phyloP scores from a whole-genome alignment of 2,329 filamentous ascomycete genomes.

The Pseudocercospora cruenta region DNA sequence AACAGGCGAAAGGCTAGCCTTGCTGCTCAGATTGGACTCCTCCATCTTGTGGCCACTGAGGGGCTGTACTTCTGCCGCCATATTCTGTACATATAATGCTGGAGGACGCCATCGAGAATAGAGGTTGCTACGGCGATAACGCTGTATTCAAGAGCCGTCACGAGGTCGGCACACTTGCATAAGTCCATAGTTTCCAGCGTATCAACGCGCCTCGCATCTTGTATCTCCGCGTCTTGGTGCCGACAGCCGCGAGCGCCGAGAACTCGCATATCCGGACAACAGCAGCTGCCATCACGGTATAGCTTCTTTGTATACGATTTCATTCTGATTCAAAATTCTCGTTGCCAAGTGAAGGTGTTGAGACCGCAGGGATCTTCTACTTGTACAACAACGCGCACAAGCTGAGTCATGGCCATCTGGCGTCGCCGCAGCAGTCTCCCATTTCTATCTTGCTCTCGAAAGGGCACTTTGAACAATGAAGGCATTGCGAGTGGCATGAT shows the following conservation, averaged over 20 bases:
- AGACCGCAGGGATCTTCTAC: no score
- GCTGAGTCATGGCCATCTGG: no score
- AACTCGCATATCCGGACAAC: not conserved
- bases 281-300: not conserved
- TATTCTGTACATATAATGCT: not conserved
- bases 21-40: not conserved
- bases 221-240: constrained; percentile 3
- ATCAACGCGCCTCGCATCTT: not conserved
- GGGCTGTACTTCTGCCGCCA: not conserved
- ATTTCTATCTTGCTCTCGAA: no score
- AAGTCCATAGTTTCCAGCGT: not conserved
- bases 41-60: not conserved
- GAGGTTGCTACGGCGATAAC: not conserved
- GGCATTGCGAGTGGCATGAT: no score
- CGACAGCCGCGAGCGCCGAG: not conserved
- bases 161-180: not conserved
- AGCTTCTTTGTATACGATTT: not conserved
- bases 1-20: constrained; percentile 3
- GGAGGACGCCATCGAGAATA: not conserved
- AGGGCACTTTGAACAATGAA: no score
- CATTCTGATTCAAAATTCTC: no score
- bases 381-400: no score
- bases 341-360: no score
- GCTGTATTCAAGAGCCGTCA: not conserved
- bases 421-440: no score